These are phyloP conservation scores for Kodamaea laetipori DNA, from an alignment of 805 yeast genomes.

Conservation along the genomic window DNA sequence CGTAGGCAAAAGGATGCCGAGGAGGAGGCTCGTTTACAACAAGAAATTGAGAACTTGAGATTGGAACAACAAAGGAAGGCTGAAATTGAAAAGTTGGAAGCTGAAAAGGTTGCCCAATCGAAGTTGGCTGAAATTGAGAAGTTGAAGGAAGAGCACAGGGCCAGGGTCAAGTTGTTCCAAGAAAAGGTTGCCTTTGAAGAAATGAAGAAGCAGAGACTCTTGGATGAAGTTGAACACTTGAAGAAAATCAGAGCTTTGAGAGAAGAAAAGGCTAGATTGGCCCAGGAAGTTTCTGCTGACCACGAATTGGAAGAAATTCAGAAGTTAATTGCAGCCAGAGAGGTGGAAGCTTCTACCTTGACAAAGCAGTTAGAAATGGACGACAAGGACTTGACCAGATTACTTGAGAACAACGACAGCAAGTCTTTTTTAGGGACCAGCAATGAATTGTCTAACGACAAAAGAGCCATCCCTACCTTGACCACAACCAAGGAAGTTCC, in stretches of 20 bases:
- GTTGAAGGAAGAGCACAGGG: slow-evolving; percentile 38
- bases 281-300: slow-evolving; percentile 24
- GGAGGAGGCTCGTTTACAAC: slow-evolving; percentile 32
- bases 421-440: slow-evolving; percentile 24
- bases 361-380: slow-evolving; percentile 36
- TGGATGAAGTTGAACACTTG: slow-evolving; percentile 43
- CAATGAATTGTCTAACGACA: slow-evolving; percentile 32
- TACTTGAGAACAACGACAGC: slow-evolving; percentile 13
- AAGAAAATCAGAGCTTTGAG: slow-evolving; percentile 41
- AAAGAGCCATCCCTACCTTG: slow-evolving; percentile 19
- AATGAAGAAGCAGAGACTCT: slow-evolving; percentile 38
- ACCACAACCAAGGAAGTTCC: slow-evolving; percentile 1
- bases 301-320: slow-evolving; percentile 28
- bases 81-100: slow-evolving; percentile 29
- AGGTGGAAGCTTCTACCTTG: slow-evolving; percentile 34
- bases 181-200: slow-evolving; percentile 38
- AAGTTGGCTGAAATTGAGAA: slow-evolving; percentile 36
- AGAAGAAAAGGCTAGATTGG: slow-evolving; percentile 38
- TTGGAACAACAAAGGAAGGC: slow-evolving; percentile 21
- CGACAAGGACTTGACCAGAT: slow-evolving; percentile 27
- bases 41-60: slow-evolving; percentile 35
- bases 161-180: slow-evolving; percentile 30
- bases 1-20: slow-evolving; percentile 27
- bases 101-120: slow-evolving; percentile 32
- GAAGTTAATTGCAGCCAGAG: slow-evolving; percentile 34